A percentile compares a stretch with the other conserved stretches of the same genome.
Conservation (phyloP, 2,329 filamentous ascomycete species). For the Lasiodiplodia citricola region DNA sequence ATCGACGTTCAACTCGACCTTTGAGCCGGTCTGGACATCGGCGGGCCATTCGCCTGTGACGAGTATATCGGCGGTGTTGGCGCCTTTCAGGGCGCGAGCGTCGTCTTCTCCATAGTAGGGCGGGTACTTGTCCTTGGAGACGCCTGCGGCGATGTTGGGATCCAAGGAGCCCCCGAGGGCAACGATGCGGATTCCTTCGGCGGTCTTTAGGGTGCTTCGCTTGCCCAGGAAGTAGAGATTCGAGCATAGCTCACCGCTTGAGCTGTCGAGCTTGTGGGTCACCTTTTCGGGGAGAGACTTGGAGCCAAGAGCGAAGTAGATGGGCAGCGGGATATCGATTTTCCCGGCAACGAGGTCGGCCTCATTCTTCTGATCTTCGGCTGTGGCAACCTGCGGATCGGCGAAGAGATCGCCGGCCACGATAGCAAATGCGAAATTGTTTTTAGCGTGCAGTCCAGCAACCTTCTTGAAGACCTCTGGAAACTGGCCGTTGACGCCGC, state of each 20-base stretch:
- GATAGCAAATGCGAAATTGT: conserved; percentile 84
- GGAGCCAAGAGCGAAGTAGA: conserved; percentile 86
- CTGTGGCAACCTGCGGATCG: conserved; percentile 48
- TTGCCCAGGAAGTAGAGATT: conserved; percentile 92
- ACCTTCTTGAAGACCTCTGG: conserved; percentile 79
- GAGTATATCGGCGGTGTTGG: conserved; percentile 82
- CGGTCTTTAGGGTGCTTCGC: conserved; percentile 84
- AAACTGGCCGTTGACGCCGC: conserved; percentile 80
- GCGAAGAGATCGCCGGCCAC: conserved; percentile 83
- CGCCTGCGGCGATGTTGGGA: conserved; percentile 62
- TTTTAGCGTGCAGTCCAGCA: conserved; percentile 79
- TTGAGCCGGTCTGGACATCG: conserved; percentile 71
- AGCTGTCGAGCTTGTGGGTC: conserved; percentile 73
- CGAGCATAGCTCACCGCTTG: conserved; percentile 75
- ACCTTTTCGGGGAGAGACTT: conserved; percentile 73
- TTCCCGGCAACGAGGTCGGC: conserved; percentile 71
- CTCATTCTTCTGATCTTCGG: conserved; percentile 60
- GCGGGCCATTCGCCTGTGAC: conserved; percentile 87
- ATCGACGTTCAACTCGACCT: conserved; percentile 60
- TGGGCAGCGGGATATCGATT: conserved; percentile 77
- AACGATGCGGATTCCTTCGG: conserved; percentile 87
- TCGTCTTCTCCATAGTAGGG: conserved; percentile 80
- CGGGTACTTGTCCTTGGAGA: conserved; percentile 74
- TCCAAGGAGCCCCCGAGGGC: conserved; percentile 78
- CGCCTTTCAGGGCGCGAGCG: conserved; percentile 74